phyloP scores from a whole-genome alignment of 2,329 filamentous ascomycete genomes.

The Aspergillus clavatus region DNA sequence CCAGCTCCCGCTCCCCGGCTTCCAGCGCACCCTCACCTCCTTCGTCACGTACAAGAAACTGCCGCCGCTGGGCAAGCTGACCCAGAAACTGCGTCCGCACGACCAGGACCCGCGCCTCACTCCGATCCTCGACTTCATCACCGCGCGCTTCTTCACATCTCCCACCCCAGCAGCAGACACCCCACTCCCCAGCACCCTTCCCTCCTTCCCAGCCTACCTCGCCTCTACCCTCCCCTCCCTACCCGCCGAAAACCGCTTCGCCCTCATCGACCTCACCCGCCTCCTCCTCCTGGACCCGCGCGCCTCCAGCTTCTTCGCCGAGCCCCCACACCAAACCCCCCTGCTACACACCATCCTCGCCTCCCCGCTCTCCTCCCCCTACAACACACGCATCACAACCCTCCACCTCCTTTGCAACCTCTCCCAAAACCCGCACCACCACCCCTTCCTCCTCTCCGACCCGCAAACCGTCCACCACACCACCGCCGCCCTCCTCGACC shows the following conservation, averaged over 20 bases:
- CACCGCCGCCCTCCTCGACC: conserved; percentile 70
- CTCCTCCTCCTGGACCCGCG: conserved; percentile 71
- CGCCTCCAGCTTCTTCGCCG: conserved; percentile 75
- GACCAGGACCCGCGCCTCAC: conserved; percentile 58
- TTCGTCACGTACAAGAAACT: conserved; percentile 73
- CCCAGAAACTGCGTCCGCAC: conserved; percentile 65
- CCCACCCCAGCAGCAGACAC: conserved; percentile 59
- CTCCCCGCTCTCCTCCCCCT: conserved; percentile 48
- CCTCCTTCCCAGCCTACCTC: conserved; percentile 59
- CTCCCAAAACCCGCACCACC: conserved; percentile 70
- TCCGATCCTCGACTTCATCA: conserved; percentile 66
- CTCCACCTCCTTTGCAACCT: conserved; percentile 81
- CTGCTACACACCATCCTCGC: conserved; percentile 53
- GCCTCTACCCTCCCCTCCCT: conserved; percentile 52
- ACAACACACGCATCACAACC: conserved; percentile 74
- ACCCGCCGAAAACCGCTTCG: conserved; percentile 65
- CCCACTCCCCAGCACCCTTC: conserved; percentile 66
- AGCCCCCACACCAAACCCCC: conserved; percentile 62
- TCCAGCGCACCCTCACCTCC: conserved; percentile 59
- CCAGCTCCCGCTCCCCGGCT: conserved; percentile 62
- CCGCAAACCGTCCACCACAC: conserved; percentile 50
- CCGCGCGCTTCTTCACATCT: conserved; percentile 46
- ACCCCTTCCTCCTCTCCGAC: conserved; percentile 67
- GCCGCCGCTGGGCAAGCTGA: conserved; percentile 76
- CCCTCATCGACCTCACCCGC: conserved; percentile 79